Base-by-base conservation (phyloP, 306 rosid species). In the Gleditsia sinensis region DNA sequence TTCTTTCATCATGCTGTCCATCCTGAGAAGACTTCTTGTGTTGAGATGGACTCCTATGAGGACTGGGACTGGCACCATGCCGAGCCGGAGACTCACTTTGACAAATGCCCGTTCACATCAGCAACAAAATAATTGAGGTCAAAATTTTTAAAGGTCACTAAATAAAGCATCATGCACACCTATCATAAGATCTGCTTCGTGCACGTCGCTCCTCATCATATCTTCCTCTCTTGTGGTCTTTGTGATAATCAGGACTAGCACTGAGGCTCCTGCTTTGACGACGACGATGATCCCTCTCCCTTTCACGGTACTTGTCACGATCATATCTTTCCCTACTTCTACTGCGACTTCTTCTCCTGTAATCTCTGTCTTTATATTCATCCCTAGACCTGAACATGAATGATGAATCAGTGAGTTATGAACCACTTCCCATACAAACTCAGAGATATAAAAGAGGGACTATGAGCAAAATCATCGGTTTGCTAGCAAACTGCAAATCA, bases 311-410 rank as follows among this genome's bases (percentile, higher is more conserved):
- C 69, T 69, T 88, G 75, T 83, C 85, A 32, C 88, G 90, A 71
- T 80, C 82, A 71, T 79, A 57, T 74, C 81, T 82, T n/a, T 88
- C 92, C 71, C 88, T 77, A 78, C 92, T 86, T 77, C 92, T 58
- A 65, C 90, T 88, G 60, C 84, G 90, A 69, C 88, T 88, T 82
- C 88, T 78, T 57, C 86, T 80, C 77, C 65, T 74, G 40, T 78
- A 55, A 73, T 80, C 90, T 60, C 77, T 86, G 34, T 86, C 92
- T 78, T 65, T 86, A 24, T 86, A 5, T 37, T 86, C 92, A 74
- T 86, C 92, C 24, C 87, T 84, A 39, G 83, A 43, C 79, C 92
- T 88, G 50, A 71, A 71, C 4, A n/a, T n/a, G n/a, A n/a, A n/a
- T n/a, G n/a, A n/a, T n/a, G n/a, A n/a, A n/a, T n/a, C n/a, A n/a